Conservation (phyloP, 2,329 filamentous ascomycete species). For the Podosphaera leucotricha region DNA sequence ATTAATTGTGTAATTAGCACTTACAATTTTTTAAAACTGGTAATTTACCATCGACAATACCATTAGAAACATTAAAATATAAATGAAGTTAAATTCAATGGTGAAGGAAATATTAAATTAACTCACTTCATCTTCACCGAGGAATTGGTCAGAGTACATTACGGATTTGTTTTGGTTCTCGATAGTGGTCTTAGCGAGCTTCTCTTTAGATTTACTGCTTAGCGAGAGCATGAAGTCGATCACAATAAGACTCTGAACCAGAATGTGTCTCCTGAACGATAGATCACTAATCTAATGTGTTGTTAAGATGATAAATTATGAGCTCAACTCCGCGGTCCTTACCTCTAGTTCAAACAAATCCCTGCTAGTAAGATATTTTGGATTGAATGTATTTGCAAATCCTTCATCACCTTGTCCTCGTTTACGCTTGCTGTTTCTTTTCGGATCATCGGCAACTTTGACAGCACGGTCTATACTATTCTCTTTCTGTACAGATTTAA, state of each 20-base stretch:
- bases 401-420: slow-evolving; percentile 34
- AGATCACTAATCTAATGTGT: slow-evolving; percentile 59
- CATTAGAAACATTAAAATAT: neutral
- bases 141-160: slow-evolving; percentile 49
- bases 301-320: slow-evolving; percentile 9
- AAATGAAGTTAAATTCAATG: neutral
- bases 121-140: slow-evolving; percentile 65
- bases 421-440: slow-evolving; percentile 48
- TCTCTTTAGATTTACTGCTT: slow-evolving; percentile 59
- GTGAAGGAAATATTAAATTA: neutral
- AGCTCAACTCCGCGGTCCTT: slow-evolving; percentile 9
- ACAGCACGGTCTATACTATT: slow-evolving; percentile 23
- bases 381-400: slow-evolving; percentile 60
- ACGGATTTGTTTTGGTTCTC: slow-evolving; percentile 52
- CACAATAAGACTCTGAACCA: slow-evolving; percentile 85
- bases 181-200: slow-evolving; percentile 37
- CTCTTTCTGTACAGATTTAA: slow-evolving; percentile 39
- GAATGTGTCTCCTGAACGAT: slow-evolving; percentile 77
- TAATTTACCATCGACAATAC: neutral
- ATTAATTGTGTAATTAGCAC: neutral
- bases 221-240: slow-evolving; percentile 90
- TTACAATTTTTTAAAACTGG: neutral
- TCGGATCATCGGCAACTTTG: slow-evolving; percentile 37
- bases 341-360: slow-evolving; percentile 92
- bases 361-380: slow-evolving; percentile 92